A percentile compares a stretch with the other conserved stretches of the same genome.
Evolutionary conservation across 805 yeast genomes (phyloP).

Genomic region (Ogataea ganodermae): DNA sequence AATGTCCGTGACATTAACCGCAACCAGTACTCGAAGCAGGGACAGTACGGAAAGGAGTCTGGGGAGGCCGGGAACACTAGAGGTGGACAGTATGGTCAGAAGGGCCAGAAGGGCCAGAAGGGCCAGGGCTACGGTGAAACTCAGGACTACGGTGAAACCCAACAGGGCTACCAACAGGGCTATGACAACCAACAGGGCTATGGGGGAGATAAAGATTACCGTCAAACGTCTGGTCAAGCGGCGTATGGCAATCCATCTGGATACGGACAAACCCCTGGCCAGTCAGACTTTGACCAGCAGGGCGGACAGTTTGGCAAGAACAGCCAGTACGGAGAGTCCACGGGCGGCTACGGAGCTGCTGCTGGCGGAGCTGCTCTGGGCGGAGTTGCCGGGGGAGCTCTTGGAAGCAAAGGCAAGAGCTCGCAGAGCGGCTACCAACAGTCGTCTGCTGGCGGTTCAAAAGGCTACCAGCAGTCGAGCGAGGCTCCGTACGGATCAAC

Average conservation of each 20-base stretch:
- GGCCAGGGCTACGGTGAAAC: background rate
- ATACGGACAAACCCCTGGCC: too few species aligned
- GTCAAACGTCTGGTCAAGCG: too few species aligned
- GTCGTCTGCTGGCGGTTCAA: background rate
- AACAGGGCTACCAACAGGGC: background rate
- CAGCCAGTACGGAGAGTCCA: background rate
- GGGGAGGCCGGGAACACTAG: background rate
- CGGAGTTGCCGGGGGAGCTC: background rate
- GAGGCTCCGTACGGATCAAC: constrained; percentile 1
- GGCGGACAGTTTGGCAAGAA: background rate
- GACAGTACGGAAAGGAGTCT: background rate
- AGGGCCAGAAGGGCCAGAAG: background rate
- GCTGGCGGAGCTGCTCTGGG: constrained; percentile 1
- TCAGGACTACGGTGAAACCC: background rate
- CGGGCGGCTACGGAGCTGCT: background rate
- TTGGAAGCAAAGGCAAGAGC: background rate
- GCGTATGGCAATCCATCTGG: too few species aligned
- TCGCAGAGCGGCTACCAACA: too few species aligned
- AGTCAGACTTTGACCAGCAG: too few species aligned
- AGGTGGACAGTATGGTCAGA: background rate
- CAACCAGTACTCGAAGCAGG: constrained; percentile 1
- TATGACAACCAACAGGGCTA: background rate
- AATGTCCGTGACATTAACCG: background rate
- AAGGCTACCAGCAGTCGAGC: background rate
- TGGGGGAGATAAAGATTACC: too few species aligned